Conservation (phyloP, 2,329 filamentous ascomycete genomes). For the Chaetomiaceae sp. region DNA sequence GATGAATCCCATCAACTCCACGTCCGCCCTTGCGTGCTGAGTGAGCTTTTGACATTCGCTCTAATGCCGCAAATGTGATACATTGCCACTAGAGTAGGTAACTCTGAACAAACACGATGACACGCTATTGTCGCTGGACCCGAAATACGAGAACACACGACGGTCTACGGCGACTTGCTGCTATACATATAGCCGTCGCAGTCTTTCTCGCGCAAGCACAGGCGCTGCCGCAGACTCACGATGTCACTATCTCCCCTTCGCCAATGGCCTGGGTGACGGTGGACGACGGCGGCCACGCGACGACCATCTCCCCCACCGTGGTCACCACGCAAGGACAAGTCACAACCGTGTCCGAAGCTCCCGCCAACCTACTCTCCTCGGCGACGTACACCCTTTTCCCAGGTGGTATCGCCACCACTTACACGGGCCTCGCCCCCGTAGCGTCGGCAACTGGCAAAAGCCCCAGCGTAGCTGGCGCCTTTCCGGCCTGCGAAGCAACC, state of each 20-base stretch:
- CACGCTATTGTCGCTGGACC: too few relatives aligned
- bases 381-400: constrained; percentile 28
- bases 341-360: constrained; percentile 27
- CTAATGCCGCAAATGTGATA: too few relatives aligned
- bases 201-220: constrained; percentile 24
- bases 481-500: constrained; percentile 28
- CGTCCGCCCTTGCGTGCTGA: too few relatives aligned
- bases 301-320: constrained; percentile 28
- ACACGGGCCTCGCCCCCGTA: constrained; percentile 29
- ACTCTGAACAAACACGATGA: too few relatives aligned
- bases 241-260: constrained; percentile 7
- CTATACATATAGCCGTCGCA: constrained; percentile 13
- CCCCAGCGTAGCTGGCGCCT: constrained; percentile 21
- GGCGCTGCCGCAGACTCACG: constrained; percentile 15
- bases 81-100: too few relatives aligned
- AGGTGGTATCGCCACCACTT: constrained; percentile 23
- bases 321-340: constrained; percentile 24
- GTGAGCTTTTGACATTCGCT: too few relatives aligned
- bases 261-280: constrained; percentile 29
- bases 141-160: too few relatives aligned
- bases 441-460: constrained; percentile 26
- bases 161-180: too few relatives aligned
- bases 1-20: too few relatives aligned
- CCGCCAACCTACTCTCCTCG: constrained; percentile 25
- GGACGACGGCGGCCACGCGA: constrained; percentile 23